Percentiles rank a stretch among this genome's conserved stretches.
These are phyloP conservation scores for Leucosporidium yakuticum DNA, from an alignment of 768 basidiomycete species.

Conservation along the genomic window DNA sequence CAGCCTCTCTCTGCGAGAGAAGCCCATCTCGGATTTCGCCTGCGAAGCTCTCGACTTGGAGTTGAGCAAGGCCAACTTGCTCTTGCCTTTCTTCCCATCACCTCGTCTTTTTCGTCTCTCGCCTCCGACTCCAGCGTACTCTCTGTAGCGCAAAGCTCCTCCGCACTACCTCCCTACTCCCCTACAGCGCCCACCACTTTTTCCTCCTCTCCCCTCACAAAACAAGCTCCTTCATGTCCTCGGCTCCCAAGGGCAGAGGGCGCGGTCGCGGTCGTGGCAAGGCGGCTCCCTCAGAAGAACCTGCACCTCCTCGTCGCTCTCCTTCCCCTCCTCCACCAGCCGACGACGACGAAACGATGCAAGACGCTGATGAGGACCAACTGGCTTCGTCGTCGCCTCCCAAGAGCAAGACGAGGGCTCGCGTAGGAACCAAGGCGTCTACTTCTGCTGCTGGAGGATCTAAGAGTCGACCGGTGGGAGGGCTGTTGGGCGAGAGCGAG, in stretches of 20 bases:
- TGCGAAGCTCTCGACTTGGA: neutral
- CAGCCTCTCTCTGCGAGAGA: neutral
- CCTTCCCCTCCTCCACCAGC: conserved; percentile 10
- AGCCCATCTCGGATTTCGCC: neutral
- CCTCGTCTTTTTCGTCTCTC: neutral
- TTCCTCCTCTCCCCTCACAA: neutral
- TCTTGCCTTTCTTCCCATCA: neutral
- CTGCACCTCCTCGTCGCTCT: neutral
- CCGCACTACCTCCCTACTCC: neutral
- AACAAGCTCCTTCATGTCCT: conserved; percentile 9
- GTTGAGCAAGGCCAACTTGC: neutral
- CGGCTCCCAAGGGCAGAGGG: conserved; percentile 19
- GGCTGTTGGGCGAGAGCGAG: conserved; percentile 27
- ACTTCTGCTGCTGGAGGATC: neutral
- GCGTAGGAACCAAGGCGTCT: neutral
- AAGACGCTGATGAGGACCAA: neutral
- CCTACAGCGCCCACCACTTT: neutral
- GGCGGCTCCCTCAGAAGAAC: neutral
- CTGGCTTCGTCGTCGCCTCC: too few species aligned
- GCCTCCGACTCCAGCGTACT: neutral
- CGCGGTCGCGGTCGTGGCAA: conserved; percentile 18
- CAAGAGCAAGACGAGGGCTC: conserved; percentile 2
- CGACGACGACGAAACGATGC: neutral
- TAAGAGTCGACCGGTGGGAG: conserved; percentile 20
- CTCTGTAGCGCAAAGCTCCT: neutral